phyloP scores from a whole-genome alignment of 139 green algal genomes.

The Haematococcus lacustris region DNA sequence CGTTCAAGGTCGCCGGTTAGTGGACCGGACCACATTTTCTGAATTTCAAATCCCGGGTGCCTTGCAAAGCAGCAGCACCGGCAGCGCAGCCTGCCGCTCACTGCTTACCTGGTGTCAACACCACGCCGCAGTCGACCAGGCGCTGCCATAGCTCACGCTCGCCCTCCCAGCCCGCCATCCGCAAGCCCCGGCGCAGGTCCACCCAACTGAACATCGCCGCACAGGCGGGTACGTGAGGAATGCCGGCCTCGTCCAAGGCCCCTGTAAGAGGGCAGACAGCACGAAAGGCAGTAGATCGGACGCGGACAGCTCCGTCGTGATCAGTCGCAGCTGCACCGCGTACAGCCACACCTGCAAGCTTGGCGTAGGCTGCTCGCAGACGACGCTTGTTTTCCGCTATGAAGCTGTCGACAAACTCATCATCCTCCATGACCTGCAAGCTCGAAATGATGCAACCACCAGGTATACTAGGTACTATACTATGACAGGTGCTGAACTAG shows the following conservation, averaged over 20 bases:
- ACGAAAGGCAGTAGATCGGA: no score
- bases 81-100: no score
- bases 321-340: background rate
- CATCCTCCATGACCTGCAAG: slow-evolving; percentile 40
- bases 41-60: no score
- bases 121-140: slow-evolving; percentile 28
- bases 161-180: slow-evolving; percentile 43
- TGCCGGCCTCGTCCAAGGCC: slow-evolving; percentile 33
- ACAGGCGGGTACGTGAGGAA: slow-evolving; percentile 41
- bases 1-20: no score
- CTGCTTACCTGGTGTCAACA: slow-evolving; percentile 44
- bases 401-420: slow-evolving; percentile 41
- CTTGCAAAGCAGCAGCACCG: no score
- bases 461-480: background rate
- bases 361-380: slow-evolving; percentile 39
- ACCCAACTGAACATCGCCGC: slow-evolving; percentile 72
- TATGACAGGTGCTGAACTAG: no score
- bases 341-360: slow-evolving; percentile 28
- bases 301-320: no score
- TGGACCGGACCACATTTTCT: no score
- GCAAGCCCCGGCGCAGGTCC: slow-evolving; percentile 41
- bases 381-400: slow-evolving; percentile 39
- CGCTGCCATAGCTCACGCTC: slow-evolving; percentile 57
- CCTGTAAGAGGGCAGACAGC: slow-evolving; percentile 24
- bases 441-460: background rate